These are phyloP conservation scores for Skeletonema menzelii DNA, from an alignment of 108 stramenopile species.

Conservation along the genomic window DNA sequence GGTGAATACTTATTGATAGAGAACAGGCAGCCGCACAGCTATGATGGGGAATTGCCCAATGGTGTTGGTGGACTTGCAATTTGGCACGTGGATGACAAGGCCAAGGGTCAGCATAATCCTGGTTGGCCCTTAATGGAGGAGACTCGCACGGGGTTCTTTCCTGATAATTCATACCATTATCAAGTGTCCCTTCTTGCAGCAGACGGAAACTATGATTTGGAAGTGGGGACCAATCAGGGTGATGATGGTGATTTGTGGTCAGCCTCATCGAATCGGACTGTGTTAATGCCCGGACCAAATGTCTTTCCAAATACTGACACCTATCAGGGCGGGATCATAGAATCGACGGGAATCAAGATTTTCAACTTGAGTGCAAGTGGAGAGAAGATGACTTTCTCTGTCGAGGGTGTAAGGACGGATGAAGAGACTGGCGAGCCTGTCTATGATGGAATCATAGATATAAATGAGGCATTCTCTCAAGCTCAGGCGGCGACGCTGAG, in stretches of 20 bases:
- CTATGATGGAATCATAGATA: not conserved
- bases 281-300: slow-evolving; percentile 17
- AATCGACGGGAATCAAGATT: slow-evolving; percentile 45
- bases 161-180: slow-evolving; percentile 70
- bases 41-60: slow-evolving; percentile 37
- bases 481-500: not conserved
- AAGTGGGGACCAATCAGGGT: slow-evolving; percentile 54
- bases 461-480: not conserved
- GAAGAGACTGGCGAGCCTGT: not conserved
- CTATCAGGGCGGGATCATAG: slow-evolving; percentile 51
- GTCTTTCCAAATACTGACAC: slow-evolving; percentile 64
- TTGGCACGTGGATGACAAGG: slow-evolving; percentile 63
- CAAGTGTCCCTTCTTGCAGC: slow-evolving; percentile 64
- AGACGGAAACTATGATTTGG: slow-evolving; percentile 77
- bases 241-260: slow-evolving; percentile 56
- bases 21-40: slow-evolving; percentile 59
- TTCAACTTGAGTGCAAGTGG: slow-evolving; percentile 25
- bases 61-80: slow-evolving; percentile 61
- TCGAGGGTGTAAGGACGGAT: slow-evolving; percentile 3
- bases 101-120: slow-evolving; percentile 13
- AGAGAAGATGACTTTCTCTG: slow-evolving; percentile 33
- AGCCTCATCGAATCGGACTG: slow-evolving; percentile 24
- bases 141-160: slow-evolving; percentile 42
- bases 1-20: slow-evolving; percentile 75
- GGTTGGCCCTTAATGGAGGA: slow-evolving; percentile 50